A percentile compares a stretch with the other conserved stretches of the same genome.
phyloP scores from a whole-genome alignment of 1,284 basidiomycete genomes.

The Termitomyces sp. region DNA sequence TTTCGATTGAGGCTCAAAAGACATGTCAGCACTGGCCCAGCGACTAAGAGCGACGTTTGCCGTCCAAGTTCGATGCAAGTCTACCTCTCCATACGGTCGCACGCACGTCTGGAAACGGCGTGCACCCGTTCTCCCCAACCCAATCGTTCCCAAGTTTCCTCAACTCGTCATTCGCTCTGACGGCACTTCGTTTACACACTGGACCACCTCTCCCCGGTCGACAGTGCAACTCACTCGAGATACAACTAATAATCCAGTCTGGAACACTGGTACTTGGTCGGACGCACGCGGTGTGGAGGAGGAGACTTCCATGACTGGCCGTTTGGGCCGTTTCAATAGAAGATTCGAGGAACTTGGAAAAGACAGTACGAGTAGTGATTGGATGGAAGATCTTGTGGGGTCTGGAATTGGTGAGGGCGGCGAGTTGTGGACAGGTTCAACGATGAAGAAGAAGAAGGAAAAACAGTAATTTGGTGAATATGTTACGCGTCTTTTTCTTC shows the following conservation, averaged over 20 bases:
- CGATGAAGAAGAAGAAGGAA: conserved; percentile 15
- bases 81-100: conserved; percentile 69
- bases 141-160: conserved; percentile 78
- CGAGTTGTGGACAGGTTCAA: conserved; percentile 15
- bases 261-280: conserved; percentile 60
- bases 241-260: conserved; percentile 80
- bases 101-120: conserved; percentile 73
- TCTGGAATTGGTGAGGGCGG: conserved; percentile 14
- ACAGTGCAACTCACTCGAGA: conserved; percentile 74
- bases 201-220: conserved; percentile 80
- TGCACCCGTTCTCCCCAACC: conserved; percentile 63
- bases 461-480: not conserved
- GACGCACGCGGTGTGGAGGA: conserved; percentile 61
- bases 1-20: not conserved
- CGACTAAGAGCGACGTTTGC: not conserved
- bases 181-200: conserved; percentile 82
- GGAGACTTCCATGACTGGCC: conserved; percentile 66
- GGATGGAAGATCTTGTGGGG: conserved; percentile 36
- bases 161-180: conserved; percentile 81
- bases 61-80: conserved; percentile 31
- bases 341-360: conserved; percentile 62
- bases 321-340: conserved; percentile 76
- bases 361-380: conserved; percentile 37
- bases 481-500: not conserved
- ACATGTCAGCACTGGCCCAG: conserved; percentile 1